Evolutionary conservation across 148 eudicot species (phyloP).

Genomic region (Rhododendron molle): DNA sequence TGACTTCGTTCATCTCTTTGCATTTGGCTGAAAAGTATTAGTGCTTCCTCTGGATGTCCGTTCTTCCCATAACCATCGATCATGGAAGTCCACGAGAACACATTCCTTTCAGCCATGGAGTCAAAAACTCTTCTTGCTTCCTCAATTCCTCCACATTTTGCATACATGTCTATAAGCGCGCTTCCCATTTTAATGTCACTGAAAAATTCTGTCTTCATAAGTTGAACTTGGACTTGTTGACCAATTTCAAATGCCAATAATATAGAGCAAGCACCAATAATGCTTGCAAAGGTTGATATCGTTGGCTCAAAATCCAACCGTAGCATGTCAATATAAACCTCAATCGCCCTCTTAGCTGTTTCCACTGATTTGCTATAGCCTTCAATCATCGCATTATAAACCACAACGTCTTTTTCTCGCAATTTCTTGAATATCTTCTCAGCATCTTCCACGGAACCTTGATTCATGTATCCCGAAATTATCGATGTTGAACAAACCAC

Average conservation of each 20-base stretch:
- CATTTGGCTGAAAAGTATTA: conserved; percentile 57
- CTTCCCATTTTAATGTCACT: conserved; percentile 68
- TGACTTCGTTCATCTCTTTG: conserved; percentile 18
- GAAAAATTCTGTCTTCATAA: conserved; percentile 48
- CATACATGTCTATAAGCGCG: conserved; percentile 88
- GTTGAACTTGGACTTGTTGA: conserved; percentile 65
- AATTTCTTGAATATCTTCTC: conserved; percentile 54
- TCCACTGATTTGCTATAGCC: conserved; percentile 77
- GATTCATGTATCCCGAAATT: conserved; percentile 72
- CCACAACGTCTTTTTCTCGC: conserved; percentile 67
- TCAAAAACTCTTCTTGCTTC: conserved; percentile 70
- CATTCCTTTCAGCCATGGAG: conserved; percentile 61
- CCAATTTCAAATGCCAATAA: conserved; percentile 55
- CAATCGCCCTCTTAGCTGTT: conserved; percentile 60
- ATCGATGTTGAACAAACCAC: conserved; percentile 80
- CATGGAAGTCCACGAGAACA: conserved; percentile 95
- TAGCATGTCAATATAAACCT: conserved; percentile 56
- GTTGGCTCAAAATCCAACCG: conserved; percentile 58
- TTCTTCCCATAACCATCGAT: conserved; percentile 93
- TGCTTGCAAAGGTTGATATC: conserved; percentile 75
- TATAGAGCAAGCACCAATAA: conserved; percentile 80
- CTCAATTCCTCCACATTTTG: conserved; percentile 69
- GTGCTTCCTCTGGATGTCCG: conserved; percentile 65
- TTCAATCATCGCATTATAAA: conserved; percentile 95
- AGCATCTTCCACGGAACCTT: conserved; percentile 52